Base-by-base conservation (phyloP, 2,329 filamentous ascomycete species). In the Ceratocystis harringtonii region DNA sequence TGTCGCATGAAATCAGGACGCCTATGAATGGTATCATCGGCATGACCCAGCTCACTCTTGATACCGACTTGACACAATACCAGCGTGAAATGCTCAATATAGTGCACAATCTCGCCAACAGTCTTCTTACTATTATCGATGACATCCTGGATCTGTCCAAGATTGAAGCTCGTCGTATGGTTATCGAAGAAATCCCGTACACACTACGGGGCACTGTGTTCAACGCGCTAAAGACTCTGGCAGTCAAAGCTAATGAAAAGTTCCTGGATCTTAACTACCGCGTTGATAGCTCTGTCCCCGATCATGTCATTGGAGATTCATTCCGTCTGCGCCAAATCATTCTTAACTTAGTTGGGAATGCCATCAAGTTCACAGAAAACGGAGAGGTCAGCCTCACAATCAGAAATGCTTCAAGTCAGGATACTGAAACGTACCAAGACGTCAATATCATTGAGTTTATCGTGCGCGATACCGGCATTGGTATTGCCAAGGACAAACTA, bases 21-120 rank as follows among this genome's bases (percentile, higher is more conserved):
- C 94, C 91, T 0, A 96, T 96, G 83, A 96, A 96, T 78, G 92
- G 92, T 71, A 96, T 96, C 73, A 96, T 96, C 70, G 92, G 92
- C 72, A 96, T 97, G 92, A 96, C 92, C 2, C 92, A 96, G 75
- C 80, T 99, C 65, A 96, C 94, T 0, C 81, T 99, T 64, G 94
- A 99, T 73, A 96, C 92, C 48, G 88, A 97, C 73, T 80, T 99
- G 67, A 96, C 92, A 58, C 89, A 92, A 72, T 95, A 96, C 72
- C 94, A 96, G 72, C 86, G 94, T 70, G 94, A 99, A 77, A 97
- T 97, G 92, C 79, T 97, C 75, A 97, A 96, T 71, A 96, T 96
- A 72, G 92, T 99, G 70, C 92, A 96, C 76, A 95, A 95, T 72
- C 80, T 97, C 70, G 94, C 92, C 70, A 96, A 96, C 77, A 96